phyloP scores from a whole-genome alignment of 148 eudicot species.

The Vaccinium macrocarpon region DNA sequence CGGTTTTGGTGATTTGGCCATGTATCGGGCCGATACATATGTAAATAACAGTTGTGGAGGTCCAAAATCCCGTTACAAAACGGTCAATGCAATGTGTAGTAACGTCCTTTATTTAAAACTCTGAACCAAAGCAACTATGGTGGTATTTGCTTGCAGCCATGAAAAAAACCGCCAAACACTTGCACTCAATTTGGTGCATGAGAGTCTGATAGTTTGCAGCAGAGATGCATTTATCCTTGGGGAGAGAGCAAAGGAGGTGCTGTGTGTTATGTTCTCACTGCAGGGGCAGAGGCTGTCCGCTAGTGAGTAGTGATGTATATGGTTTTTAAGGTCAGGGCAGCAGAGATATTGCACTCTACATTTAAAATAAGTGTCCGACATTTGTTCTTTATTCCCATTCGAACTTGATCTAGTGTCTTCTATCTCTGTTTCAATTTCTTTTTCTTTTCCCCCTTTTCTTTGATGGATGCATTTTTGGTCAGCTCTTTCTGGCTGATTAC shows the following conservation, averaged over 20 bases:
- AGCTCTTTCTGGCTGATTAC: background rate
- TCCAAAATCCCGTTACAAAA: too few relatives aligned
- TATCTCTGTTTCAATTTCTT: background rate
- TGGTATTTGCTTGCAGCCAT: too few relatives aligned
- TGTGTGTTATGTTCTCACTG: background rate
- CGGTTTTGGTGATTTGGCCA: too few relatives aligned
- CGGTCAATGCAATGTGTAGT: too few relatives aligned
- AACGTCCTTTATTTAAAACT: too few relatives aligned
- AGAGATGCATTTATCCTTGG: background rate
- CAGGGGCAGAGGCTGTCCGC: background rate
- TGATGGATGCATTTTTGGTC: conserved; percentile 5
- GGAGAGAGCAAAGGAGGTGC: too few relatives aligned
- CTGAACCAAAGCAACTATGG: too few relatives aligned
- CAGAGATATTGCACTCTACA: background rate
- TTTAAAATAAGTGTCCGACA: background rate
- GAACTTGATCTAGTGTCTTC: background rate
- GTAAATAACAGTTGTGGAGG: too few relatives aligned
- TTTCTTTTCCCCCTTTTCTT: background rate
- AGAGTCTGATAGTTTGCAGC: background rate
- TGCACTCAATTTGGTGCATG: too few relatives aligned
- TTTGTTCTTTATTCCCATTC: background rate
- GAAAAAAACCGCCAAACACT: too few relatives aligned
- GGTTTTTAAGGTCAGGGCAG: background rate
- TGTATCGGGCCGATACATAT: too few relatives aligned
- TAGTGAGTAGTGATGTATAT: background rate